These are phyloP conservation scores for Ophiocordyceps camponoti-floridani DNA, from an alignment of 2,329 filamentous ascomycete genomes.

Conservation along the genomic window DNA sequence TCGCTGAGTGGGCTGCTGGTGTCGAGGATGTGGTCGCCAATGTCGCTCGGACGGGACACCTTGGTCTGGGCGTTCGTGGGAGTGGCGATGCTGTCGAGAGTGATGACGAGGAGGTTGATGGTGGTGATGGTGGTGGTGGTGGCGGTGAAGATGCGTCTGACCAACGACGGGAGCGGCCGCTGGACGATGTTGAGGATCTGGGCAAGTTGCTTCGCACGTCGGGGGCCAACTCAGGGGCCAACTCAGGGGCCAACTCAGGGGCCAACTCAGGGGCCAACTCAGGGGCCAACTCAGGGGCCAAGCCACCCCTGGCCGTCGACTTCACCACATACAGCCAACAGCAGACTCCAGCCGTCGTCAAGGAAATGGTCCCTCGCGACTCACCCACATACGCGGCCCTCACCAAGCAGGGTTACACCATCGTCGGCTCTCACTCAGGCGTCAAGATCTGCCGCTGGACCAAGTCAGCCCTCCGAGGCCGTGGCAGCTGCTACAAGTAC, in stretches of 20 bases:
- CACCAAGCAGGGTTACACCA: slow-evolving; percentile 92
- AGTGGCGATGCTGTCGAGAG: slow-evolving; percentile 77
- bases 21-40: slow-evolving; percentile 51
- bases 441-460: slow-evolving; percentile 99
- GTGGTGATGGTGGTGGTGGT: slow-evolving; percentile 37
- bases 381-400: slow-evolving; percentile 79
- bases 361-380: slow-evolving; percentile 86
- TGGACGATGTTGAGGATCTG: slow-evolving; percentile 77
- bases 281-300: slow-evolving; percentile 6
- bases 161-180: slow-evolving; percentile 12
- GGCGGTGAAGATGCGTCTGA: slow-evolving; percentile 28
- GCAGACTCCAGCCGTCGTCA: slow-evolving; percentile 28
- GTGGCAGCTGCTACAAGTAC: slow-evolving; percentile 94
- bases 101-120: slow-evolving; percentile 46
- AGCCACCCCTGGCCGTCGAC: slow-evolving; percentile 54
- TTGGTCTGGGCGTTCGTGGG: slow-evolving; percentile 51
- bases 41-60: slow-evolving; percentile 38
- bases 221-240: too few species aligned
- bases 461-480: slow-evolving; percentile 83
- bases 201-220: slow-evolving; percentile 40
- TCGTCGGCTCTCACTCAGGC: slow-evolving; percentile 86
- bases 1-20: slow-evolving; percentile 65
- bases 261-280: slow-evolving; percentile 5
- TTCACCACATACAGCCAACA: slow-evolving; percentile 53
- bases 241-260: slow-evolving; percentile 8